phyloP scores from a whole-genome alignment of 768 basidiomycete genomes.

The Tulasnella sp. region DNA sequence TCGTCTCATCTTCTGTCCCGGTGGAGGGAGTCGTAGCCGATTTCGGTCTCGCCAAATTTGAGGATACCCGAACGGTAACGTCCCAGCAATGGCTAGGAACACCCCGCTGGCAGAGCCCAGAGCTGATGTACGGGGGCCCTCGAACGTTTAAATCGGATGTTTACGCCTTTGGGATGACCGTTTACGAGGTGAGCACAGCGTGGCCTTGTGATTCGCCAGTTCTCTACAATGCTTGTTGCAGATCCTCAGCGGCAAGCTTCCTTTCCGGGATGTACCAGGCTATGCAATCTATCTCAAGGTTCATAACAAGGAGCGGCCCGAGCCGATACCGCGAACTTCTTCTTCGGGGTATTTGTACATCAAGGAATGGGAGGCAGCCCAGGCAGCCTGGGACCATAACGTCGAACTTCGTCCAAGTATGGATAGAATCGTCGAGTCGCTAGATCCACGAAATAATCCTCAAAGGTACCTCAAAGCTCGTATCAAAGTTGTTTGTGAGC shows the following conservation, averaged over 20 bases:
- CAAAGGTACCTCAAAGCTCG: not conserved
- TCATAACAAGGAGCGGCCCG: not conserved
- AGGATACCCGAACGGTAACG: not conserved
- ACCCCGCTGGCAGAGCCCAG: constrained; percentile 8
- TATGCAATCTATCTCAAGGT: not conserved
- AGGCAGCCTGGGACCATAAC: not conserved
- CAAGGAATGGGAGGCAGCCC: not conserved
- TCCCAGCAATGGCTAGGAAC: not conserved
- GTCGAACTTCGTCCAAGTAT: not conserved
- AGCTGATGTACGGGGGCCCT: not conserved
- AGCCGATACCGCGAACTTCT: not conserved
- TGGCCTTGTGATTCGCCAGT: not conserved
- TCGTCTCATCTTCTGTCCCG: not conserved
- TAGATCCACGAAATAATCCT: not conserved
- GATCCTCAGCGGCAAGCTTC: not conserved
- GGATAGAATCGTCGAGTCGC: not conserved
- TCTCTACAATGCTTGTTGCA: not conserved
- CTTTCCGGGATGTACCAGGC: not conserved
- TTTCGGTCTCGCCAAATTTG: not conserved
- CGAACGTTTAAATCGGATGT: not conserved
- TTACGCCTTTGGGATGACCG: constrained; percentile 9
- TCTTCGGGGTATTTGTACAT: not conserved
- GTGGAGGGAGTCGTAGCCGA: not conserved
- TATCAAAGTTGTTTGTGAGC: not conserved
- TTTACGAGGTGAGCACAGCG: not conserved